phyloP scores from a whole-genome alignment of 495 filamentous ascomycete genomes.

The Hyaloscypha bicolor region DNA sequence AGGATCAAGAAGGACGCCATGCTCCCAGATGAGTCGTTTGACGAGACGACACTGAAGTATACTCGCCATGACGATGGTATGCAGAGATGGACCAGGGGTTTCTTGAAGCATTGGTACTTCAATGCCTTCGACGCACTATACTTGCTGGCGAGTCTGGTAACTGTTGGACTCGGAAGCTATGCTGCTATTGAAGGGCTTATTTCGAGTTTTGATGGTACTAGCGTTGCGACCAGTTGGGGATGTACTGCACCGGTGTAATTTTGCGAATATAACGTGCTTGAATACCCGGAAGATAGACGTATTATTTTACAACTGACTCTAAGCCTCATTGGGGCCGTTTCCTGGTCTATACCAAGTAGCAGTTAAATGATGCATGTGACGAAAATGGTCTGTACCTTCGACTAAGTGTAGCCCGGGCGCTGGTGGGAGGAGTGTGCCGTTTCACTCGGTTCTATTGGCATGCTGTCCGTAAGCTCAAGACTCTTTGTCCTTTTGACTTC shows the following conservation, averaged over 20 bases:
- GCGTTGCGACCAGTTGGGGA: not conserved
- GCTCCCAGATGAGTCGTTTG: conserved; percentile 43
- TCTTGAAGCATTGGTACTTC: conserved; percentile 13
- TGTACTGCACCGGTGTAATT: not conserved
- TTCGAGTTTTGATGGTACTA: not conserved
- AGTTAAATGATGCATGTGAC: too few species aligned
- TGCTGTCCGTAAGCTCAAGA: too few species aligned
- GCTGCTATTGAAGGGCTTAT: conserved; percentile 5
- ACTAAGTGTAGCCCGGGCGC: too few species aligned
- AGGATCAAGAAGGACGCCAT: conserved; percentile 45
- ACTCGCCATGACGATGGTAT: conserved; percentile 34
- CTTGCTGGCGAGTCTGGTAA: not conserved
- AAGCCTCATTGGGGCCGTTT: too few species aligned
- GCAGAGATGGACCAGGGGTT: conserved; percentile 44
- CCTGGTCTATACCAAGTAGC: too few species aligned
- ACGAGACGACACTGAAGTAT: conserved; percentile 44
- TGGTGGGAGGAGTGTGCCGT: too few species aligned
- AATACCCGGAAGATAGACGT: too few species aligned
- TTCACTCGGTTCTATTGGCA: too few species aligned
- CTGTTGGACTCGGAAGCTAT: conserved; percentile 10
- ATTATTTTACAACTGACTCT: too few species aligned
- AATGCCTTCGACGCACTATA: conserved; percentile 9
- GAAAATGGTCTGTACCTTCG: too few species aligned
- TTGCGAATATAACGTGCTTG: too few species aligned
- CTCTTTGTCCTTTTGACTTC: too few species aligned